Evolutionary conservation across 345 rosid genomes (phyloP).

Genomic region (Acer yangbiense): DNA sequence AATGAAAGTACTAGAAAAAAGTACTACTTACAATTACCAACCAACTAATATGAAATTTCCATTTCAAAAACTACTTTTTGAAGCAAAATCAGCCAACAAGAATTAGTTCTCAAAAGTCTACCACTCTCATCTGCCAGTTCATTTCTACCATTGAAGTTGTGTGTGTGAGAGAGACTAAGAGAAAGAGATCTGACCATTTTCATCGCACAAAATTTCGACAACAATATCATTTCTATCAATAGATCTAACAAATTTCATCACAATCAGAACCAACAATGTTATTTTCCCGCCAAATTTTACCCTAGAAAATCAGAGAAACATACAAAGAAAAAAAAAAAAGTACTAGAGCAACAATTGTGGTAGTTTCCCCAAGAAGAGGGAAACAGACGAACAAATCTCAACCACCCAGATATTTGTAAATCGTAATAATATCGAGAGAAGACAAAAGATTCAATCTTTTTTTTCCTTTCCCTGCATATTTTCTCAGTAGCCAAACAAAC

Average conservation of each 20-base stretch:
- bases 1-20: neutral
- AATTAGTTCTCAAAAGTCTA: neutral
- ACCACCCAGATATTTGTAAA: neutral
- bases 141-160: neutral
- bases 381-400: neutral
- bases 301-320: neutral
- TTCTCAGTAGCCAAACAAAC: constrained; percentile 17
- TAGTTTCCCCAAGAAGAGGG: neutral
- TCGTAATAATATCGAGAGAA: neutral
- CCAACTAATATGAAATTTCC: neutral
- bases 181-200: constrained; percentile 19
- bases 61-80: neutral
- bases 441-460: neutral
- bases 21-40: neutral
- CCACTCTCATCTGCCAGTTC: neutral
- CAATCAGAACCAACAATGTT: neutral
- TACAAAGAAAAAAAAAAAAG: neutral
- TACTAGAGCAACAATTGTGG: neutral
- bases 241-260: constrained; percentile 13
- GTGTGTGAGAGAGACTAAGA: neutral
- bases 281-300: constrained; percentile 10
- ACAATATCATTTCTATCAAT: neutral
- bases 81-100: neutral
- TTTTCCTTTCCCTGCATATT: neutral
- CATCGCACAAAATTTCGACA: neutral